Percentiles rank a stretch among this genome's conserved stretches.
These are phyloP conservation scores for Rhodotorula sp. DNA, from an alignment of 1,284 basidiomycete genomes.

Conservation along the genomic window DNA sequence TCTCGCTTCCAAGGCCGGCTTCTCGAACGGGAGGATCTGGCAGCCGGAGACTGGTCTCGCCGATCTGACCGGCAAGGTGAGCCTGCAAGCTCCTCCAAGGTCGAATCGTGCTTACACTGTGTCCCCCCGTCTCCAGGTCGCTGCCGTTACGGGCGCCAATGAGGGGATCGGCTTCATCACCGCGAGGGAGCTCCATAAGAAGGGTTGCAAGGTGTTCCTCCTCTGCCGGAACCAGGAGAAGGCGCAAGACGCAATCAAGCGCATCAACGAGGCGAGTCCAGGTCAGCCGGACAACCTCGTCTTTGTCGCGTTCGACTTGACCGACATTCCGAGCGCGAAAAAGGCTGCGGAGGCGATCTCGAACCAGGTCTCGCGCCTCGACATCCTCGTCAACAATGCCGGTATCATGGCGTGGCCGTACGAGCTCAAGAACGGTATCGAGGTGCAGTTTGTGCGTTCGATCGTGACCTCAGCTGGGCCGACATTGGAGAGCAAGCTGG, in stretches of 20 bases:
- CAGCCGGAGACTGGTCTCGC: constrained; percentile 15
- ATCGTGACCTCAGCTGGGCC: too few species aligned
- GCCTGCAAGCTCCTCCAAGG: neutral
- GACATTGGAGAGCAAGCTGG: neutral
- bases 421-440: constrained; percentile 33
- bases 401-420: constrained; percentile 42
- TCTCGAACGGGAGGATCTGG: constrained; percentile 21
- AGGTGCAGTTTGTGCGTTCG: constrained; percentile 28
- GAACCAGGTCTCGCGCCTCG: constrained; percentile 43
- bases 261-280: constrained; percentile 12
- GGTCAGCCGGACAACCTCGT: constrained; percentile 39
- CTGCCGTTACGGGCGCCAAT: constrained; percentile 41
- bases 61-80: constrained; percentile 32
- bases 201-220: constrained; percentile 48
- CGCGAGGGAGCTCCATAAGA: constrained; percentile 41
- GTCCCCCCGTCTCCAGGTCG: constrained; percentile 16
- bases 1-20: constrained; percentile 11
- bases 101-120: too few species aligned
- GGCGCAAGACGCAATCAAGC: constrained; percentile 43
- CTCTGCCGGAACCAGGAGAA: constrained; percentile 46
- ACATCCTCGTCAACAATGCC: constrained; percentile 48
- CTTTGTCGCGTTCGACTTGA: constrained; percentile 47
- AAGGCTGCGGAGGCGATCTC: constrained; percentile 44
- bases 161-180: constrained; percentile 54
- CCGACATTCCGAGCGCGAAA: constrained; percentile 44